These are phyloP conservation scores for Salpingoeca rosetta DNA, from an alignment of 78 protist genomes.

Conservation along the genomic window DNA sequence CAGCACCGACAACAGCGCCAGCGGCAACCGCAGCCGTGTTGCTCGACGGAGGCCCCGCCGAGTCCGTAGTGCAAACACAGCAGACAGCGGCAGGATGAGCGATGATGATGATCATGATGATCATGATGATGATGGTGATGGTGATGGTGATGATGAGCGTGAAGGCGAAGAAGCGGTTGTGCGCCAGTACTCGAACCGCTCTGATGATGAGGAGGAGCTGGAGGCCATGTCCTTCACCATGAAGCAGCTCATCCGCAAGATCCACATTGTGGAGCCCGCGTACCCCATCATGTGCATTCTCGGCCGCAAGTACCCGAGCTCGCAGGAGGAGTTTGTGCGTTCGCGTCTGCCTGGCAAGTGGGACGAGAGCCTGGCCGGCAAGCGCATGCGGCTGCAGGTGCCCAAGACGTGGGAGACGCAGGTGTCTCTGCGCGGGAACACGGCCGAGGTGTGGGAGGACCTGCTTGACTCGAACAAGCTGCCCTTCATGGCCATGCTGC, in stretches of 20 bases:
- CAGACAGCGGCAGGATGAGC: neutral
- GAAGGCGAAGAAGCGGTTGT: neutral
- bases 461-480: constrained; percentile 49
- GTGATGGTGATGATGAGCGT: neutral
- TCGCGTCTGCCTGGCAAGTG: constrained; percentile 47
- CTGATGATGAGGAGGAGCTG: neutral
- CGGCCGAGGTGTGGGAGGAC: constrained; percentile 56
- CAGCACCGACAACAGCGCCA: neutral
- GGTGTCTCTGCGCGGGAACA: constrained; percentile 53
- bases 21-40: neutral
- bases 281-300: constrained; percentile 53
- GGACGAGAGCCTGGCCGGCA: constrained; percentile 50
- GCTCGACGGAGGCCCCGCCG: neutral
- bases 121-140: neutral
- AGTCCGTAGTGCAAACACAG: neutral
- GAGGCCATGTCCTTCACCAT: constrained; percentile 21
- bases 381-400: constrained; percentile 59
- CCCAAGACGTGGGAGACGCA: constrained; percentile 82
- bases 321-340: constrained; percentile 37
- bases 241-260: constrained; percentile 59
- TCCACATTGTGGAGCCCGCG: constrained; percentile 65
- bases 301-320: constrained; percentile 68
- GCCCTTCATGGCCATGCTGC: constrained; percentile 84
- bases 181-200: too few species aligned
- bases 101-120: neutral